Evolutionary conservation across 768 basidiomycete genomes (phyloP), one percentile per base, ranked within the genome.

Genomic region (Cystobasidium tubakii): DNA sequence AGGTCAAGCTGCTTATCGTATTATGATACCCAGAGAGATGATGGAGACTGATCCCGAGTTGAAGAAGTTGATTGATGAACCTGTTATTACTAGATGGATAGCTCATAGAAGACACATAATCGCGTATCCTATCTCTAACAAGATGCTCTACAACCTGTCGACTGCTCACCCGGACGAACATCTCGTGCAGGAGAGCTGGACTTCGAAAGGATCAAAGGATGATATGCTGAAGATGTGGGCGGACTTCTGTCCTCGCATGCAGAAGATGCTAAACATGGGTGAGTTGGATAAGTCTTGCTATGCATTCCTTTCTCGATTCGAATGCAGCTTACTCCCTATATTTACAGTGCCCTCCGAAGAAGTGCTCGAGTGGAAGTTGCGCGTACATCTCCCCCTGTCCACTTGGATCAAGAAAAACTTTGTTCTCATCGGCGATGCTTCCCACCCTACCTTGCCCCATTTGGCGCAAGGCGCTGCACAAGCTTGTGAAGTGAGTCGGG

Each of bases 1-100:
- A 21, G 83, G 82, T n/a, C 81, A 82, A 66, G 81, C 83, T 0
- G 81, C 83, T 19, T 84, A 84, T 77, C 81, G 82, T 1, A 81
- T 83, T 66, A 76, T 83, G 55, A 76, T 83, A 21, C 78, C 73
- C 3, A 77, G 82, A 39, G 77, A 78, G 0, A 77, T 80, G 65
- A 78, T 83, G 53, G 65, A 69, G 7, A 77, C 78, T 23, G 82
- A 83, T 66, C 80, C 82, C 1, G 81, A 83, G 46, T 78, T 83
- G 12, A 76, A 82, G 15, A 76, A 76, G 34, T 78, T 83, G 64
- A 72, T 84, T 27, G 80, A 81, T 19, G 76, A 79, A 3, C 78
- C 79, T 31, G 73, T 76, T 1, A 77, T 80, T 19, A 79, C 80
- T 54, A 79, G 83, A 9, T 84, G 83, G 83, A 83, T 83, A 21